A percentile compares a stretch with the other conserved stretches of the same genome.
Conservation (phyloP, 257 asterid genomes). For the Rubia yunnanensis region DNA sequence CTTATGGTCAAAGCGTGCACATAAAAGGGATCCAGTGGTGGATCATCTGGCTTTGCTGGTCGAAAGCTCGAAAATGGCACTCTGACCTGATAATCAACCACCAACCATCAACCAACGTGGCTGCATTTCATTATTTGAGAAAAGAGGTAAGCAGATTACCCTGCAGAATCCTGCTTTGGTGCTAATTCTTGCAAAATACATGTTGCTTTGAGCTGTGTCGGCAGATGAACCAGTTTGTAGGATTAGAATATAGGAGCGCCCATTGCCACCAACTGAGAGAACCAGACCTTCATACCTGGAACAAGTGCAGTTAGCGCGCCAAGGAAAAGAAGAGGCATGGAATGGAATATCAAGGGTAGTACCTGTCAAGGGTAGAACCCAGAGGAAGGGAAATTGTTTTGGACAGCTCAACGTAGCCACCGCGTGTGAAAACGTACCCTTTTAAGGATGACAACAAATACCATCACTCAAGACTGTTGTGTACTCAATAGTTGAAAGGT, state of each 20-base stretch:
- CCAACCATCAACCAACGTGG: background rate
- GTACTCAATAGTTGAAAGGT: too few relatives aligned
- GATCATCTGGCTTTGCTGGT: conserved; percentile 82
- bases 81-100: conserved; percentile 52
- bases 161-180: conserved; percentile 95
- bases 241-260: conserved; percentile 77
- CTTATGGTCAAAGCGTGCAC: conserved; percentile 88
- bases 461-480: too few relatives aligned
- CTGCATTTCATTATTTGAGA: background rate
- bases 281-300: conserved; percentile 86
- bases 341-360: conserved; percentile 7
- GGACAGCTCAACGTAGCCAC: conserved; percentile 79
- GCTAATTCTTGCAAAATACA: conserved; percentile 82
- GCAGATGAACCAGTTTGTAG: conserved; percentile 90
- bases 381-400: conserved; percentile 74
- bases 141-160: conserved; percentile 37
- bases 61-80: conserved; percentile 91
- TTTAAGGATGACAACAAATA: conserved; percentile 6
- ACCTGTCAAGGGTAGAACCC: conserved; percentile 94
- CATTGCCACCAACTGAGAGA: conserved; percentile 94
- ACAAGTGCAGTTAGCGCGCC: conserved; percentile 7
- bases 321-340: conserved; percentile 5
- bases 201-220: conserved; percentile 62
- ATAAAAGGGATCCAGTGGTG: conserved; percentile 91
- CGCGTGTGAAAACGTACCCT: conserved; percentile 90